A percentile compares a stretch with the other conserved stretches of the same genome.
These are phyloP conservation scores for Daldinia sp. DNA, from an alignment of 2,329 filamentous ascomycete species.

Conservation along the genomic window DNA sequence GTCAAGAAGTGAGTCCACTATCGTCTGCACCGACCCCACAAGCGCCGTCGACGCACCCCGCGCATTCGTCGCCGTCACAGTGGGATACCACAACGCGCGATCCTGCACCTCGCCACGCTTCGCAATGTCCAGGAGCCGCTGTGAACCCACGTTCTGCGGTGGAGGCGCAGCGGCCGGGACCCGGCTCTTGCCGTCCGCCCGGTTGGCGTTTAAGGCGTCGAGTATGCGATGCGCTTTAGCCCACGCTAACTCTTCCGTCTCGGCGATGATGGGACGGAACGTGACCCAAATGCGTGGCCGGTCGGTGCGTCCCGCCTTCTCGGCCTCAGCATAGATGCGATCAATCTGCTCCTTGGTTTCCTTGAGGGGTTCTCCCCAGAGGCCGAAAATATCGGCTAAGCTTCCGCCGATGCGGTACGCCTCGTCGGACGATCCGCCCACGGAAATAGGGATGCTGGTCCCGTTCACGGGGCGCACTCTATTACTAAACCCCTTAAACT, in stretches of 20 bases:
- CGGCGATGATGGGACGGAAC: conserved; percentile 67
- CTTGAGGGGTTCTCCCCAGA: conserved; percentile 70
- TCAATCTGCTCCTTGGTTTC: conserved; percentile 71
- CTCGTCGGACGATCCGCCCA: conserved; percentile 66
- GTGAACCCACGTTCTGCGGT: conserved; percentile 67
- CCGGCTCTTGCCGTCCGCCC: conserved; percentile 48
- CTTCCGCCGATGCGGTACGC: conserved; percentile 67
- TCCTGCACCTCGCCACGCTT: conserved; percentile 65
- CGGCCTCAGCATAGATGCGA: conserved; percentile 65
- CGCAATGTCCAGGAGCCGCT: conserved; percentile 66
- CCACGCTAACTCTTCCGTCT: conserved; percentile 70
- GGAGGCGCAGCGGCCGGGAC: conserved; percentile 42
- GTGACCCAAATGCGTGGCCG: conserved; percentile 70
- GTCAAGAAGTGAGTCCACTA: conserved; percentile 63
- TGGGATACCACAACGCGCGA: conserved; percentile 69
- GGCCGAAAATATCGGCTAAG: conserved; percentile 68
- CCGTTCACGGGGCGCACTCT: conserved; percentile 61
- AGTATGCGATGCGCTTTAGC: conserved; percentile 65
- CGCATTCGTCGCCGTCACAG: conserved; percentile 67
- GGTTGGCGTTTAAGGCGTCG: conserved; percentile 57
- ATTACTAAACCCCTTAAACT: conserved; percentile 66
- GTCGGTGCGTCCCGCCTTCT: conserved; percentile 63
- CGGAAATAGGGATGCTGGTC: conserved; percentile 61
- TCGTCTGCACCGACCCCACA: conserved; percentile 62
- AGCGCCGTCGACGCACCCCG: conserved; percentile 66